These are phyloP conservation scores for Tolypocladium album DNA, from an alignment of 2,329 filamentous ascomycete species.

Conservation along the genomic window DNA sequence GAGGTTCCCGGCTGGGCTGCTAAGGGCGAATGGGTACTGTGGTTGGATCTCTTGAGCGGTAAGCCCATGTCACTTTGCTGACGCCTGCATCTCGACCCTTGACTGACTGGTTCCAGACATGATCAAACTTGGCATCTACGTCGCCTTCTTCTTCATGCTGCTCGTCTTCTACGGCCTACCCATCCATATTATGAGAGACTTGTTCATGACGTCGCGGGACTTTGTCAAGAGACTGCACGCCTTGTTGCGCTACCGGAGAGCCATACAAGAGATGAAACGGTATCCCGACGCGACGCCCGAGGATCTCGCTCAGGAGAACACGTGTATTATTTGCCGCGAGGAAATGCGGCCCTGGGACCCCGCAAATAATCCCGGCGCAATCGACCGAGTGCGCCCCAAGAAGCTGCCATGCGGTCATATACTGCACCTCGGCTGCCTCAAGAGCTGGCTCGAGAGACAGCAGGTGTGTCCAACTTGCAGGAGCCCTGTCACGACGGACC, in stretches of 20 bases:
- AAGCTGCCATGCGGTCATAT: conserved; percentile 96
- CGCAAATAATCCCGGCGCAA: conserved; percentile 48
- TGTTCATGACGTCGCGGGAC: conserved; percentile 87
- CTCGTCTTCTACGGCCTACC: conserved; percentile 90
- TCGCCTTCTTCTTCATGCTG: conserved; percentile 86
- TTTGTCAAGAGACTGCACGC: conserved; percentile 86
- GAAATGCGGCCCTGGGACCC: conserved; percentile 78
- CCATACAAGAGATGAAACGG: conserved; percentile 86
- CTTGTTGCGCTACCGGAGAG: conserved; percentile 80
- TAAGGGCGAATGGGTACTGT: conserved; percentile 87
- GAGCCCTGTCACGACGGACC: conserved; percentile 50
- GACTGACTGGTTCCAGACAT: conserved; percentile 49
- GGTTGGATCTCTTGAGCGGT: conserved; percentile 75
- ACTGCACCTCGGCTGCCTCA: conserved; percentile 84
- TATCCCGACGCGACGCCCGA: conserved; percentile 86
- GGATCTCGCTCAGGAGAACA: conserved; percentile 76
- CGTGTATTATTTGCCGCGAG: conserved; percentile 95
- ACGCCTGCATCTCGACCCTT: conserved; percentile 6
- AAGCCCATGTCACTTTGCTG: conserved; percentile 17
- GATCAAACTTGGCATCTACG: conserved; percentile 79
- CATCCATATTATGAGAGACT: conserved; percentile 91
- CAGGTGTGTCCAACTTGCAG: conserved; percentile 95
- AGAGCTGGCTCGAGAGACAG: conserved; percentile 94
- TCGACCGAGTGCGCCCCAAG: conserved; percentile 82
- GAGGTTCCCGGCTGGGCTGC: conserved; percentile 95